phyloP scores from a whole-genome alignment of 2,329 filamentous ascomycete species.

The Colletotrichum orchidophilum region DNA sequence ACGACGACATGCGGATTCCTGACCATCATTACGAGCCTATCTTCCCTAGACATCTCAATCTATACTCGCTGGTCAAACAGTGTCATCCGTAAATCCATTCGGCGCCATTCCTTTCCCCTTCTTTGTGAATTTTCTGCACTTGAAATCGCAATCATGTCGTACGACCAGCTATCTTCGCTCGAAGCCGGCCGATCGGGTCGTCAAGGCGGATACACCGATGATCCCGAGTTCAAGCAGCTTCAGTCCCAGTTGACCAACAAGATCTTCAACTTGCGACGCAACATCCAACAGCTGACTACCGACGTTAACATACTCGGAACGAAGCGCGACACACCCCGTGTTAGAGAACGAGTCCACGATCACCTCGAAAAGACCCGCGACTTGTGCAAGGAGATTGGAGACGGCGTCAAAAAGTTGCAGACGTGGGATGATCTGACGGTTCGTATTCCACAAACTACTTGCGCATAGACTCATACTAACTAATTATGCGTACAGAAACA shows the following conservation, averaged over 20 bases:
- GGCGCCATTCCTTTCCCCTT: neutral
- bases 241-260: slow-evolving; percentile 87
- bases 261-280: slow-evolving; percentile 88
- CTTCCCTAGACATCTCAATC: neutral
- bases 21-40: neutral
- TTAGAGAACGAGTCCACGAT: slow-evolving; percentile 89
- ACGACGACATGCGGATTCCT: slow-evolving; percentile 30
- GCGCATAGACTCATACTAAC: neutral
- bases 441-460: slow-evolving; percentile 42
- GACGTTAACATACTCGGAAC: slow-evolving; percentile 90
- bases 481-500: slow-evolving; percentile 69
- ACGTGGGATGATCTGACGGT: slow-evolving; percentile 86
- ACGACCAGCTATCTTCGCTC: slow-evolving; percentile 84
- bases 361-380: slow-evolving; percentile 86
- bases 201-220: slow-evolving; percentile 79
- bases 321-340: slow-evolving; percentile 87
- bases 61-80: neutral
- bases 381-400: slow-evolving; percentile 90
- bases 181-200: slow-evolving; percentile 81
- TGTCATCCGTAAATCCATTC: neutral
- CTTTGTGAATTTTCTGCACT: neutral
- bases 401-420: slow-evolving; percentile 92
- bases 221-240: slow-evolving; percentile 88
- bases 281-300: slow-evolving; percentile 84
- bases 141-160: slow-evolving; percentile 74